phyloP scores from a whole-genome alignment of 2,329 filamentous ascomycete species.

The Lachnum nothofagi region DNA sequence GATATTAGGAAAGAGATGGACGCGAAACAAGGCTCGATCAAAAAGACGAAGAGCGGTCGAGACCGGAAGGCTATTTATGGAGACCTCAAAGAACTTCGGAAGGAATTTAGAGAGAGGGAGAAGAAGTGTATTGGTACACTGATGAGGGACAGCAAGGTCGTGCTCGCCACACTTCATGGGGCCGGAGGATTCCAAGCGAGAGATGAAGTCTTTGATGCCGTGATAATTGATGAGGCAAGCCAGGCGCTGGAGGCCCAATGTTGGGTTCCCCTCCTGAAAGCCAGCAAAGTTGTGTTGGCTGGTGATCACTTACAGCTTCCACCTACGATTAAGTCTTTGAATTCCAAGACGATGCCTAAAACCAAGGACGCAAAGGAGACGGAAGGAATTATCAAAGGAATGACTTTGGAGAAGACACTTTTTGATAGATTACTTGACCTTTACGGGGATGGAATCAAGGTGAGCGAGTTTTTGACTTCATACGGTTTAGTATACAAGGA shows the following conservation, averaged over 20 bases:
- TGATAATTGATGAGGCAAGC: conserved; percentile 93
- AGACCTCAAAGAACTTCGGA: conserved; percentile 78
- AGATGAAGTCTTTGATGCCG: conserved; percentile 79
- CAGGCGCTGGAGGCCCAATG: conserved; percentile 95
- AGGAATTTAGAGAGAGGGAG: conserved; percentile 84
- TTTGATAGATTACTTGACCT: conserved; percentile 83
- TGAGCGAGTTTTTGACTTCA: not conserved
- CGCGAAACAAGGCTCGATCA: conserved; percentile 78
- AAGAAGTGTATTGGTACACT: conserved; percentile 72
- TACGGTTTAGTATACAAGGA: too few relatives aligned
- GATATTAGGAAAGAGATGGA: conserved; percentile 94
- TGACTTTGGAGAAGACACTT: conserved; percentile 78
- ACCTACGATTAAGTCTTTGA: conserved; percentile 83
- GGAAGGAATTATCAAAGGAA: conserved; percentile 42
- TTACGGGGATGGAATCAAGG: conserved; percentile 77
- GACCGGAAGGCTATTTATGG: conserved; percentile 78
- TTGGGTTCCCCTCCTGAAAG: conserved; percentile 82
- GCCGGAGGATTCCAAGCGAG: conserved; percentile 80
- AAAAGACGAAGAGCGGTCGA: conserved; percentile 75
- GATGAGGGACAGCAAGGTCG: conserved; percentile 73
- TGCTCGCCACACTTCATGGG: conserved; percentile 87
- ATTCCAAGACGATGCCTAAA: conserved; percentile 40
- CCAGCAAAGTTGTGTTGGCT: conserved; percentile 80
- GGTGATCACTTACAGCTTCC: conserved; percentile 93
- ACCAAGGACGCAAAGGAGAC: conserved; percentile 34